phyloP scores from a whole-genome alignment of 345 rosid species.

The Eucalyptus rudis region DNA sequence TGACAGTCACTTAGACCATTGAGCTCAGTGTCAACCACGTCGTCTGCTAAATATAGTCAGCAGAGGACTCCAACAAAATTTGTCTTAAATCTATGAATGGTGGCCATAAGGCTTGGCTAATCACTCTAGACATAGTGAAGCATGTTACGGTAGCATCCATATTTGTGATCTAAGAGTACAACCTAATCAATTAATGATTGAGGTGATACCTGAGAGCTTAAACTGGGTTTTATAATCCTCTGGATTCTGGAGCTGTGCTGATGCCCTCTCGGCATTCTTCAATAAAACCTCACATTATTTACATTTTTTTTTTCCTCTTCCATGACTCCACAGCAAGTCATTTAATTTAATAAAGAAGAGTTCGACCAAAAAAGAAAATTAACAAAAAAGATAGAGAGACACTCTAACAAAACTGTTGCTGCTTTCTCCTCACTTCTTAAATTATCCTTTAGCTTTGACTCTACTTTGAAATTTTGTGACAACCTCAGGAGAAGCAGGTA shows the following conservation, averaged over 20 bases:
- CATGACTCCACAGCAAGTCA: background rate
- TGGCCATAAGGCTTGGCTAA: background rate
- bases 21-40: background rate
- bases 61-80: background rate
- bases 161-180: background rate
- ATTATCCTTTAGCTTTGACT: background rate
- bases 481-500: background rate
- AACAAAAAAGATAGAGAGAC: background rate
- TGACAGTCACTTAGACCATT: background rate
- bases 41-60: background rate
- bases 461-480: background rate
- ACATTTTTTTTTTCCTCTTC: background rate
- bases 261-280: background rate
- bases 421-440: background rate
- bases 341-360: background rate
- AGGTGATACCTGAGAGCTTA: background rate
- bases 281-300: background rate
- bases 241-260: background rate
- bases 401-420: background rate
- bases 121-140: background rate
- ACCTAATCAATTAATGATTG: background rate
- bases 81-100: background rate
- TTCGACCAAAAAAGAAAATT: background rate
- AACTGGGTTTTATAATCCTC: background rate
- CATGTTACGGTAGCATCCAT: background rate